Evolutionary conservation across 345 rosid species (phyloP).

Genomic region (Aurinia saxatilis): DNA sequence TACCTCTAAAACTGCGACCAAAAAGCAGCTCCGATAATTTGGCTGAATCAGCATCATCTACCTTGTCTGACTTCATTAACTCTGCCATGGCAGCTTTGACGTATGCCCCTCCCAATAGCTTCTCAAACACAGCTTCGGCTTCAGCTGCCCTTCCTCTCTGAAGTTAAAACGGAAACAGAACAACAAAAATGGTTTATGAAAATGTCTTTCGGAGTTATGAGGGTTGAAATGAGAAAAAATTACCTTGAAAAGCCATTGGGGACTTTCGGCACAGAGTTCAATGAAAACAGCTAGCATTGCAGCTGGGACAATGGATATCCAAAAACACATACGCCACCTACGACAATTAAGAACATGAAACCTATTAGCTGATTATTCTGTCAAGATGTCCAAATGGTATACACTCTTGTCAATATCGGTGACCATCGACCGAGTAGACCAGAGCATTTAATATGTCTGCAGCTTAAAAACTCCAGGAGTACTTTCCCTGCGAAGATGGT

Average conservation of each 20-base stretch:
- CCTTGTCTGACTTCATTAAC: conserved; percentile 59
- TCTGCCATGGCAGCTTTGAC: conserved; percentile 79
- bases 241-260: conserved; percentile 98
- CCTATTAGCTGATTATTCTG: conserved; percentile 3
- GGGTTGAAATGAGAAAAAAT: conserved; percentile 10
- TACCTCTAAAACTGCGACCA: conserved; percentile 69
- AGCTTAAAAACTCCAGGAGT: background rate
- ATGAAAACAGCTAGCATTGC: conserved; percentile 58
- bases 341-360: conserved; percentile 9
- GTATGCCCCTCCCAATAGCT: conserved; percentile 61
- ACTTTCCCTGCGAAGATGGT: background rate
- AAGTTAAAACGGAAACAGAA: conserved; percentile 12
- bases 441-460: conserved; percentile 4
- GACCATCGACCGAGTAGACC: background rate
- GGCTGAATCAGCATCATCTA: conserved; percentile 56
- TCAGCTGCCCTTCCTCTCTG: conserved; percentile 83
- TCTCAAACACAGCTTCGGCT: conserved; percentile 81
- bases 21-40: conserved; percentile 59
- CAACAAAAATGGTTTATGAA: background rate
- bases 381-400: background rate
- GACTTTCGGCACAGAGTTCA: conserved; percentile 85
- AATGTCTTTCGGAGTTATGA: background rate
- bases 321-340: conserved; percentile 96
- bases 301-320: conserved; percentile 70
- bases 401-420: background rate